Conservation (phyloP, 768 basidiomycete genomes). For the Podaxis pistillaris region DNA sequence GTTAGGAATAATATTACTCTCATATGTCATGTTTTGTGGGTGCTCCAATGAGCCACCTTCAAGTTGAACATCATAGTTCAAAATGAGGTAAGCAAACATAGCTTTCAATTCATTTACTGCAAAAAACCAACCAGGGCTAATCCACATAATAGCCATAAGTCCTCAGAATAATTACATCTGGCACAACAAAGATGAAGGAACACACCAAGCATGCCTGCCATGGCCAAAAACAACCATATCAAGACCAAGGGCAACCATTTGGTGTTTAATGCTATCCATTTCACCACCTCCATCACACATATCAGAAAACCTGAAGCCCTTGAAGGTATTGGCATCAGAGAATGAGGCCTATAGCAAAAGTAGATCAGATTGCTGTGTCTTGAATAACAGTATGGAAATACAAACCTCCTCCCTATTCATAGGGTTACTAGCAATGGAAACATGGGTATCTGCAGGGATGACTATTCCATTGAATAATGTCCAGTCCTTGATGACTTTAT, state of each 20-base stretch:
- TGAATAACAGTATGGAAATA: background rate
- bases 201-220: slow-evolving; percentile 34
- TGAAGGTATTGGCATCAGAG: slow-evolving; percentile 38
- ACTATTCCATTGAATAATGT: slow-evolving; percentile 27
- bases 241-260: slow-evolving; percentile 28
- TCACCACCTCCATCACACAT: slow-evolving; percentile 29
- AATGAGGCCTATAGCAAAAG: slow-evolving; percentile 30
- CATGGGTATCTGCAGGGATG: slow-evolving; percentile 25
- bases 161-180: background rate
- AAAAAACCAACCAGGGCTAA: slow-evolving; percentile 44
- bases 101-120: slow-evolving; percentile 43
- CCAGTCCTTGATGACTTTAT: slow-evolving; percentile 25
- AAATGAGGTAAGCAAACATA: slow-evolving; percentile 35
- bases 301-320: slow-evolving; percentile 47
- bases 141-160: background rate
- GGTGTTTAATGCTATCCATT: slow-evolving; percentile 31
- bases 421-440: slow-evolving; percentile 23
- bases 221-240: slow-evolving; percentile 39
- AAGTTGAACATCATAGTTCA: slow-evolving; percentile 38
- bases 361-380: background rate
- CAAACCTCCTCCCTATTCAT: slow-evolving; percentile 23
- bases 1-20: slow-evolving; percentile 4
- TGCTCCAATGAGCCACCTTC: slow-evolving; percentile 7
- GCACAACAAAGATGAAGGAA: background rate
- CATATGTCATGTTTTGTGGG: background rate